Evolutionary conservation across 306 rosid genomes (phyloP).

Genomic region (Delonix regia): DNA sequence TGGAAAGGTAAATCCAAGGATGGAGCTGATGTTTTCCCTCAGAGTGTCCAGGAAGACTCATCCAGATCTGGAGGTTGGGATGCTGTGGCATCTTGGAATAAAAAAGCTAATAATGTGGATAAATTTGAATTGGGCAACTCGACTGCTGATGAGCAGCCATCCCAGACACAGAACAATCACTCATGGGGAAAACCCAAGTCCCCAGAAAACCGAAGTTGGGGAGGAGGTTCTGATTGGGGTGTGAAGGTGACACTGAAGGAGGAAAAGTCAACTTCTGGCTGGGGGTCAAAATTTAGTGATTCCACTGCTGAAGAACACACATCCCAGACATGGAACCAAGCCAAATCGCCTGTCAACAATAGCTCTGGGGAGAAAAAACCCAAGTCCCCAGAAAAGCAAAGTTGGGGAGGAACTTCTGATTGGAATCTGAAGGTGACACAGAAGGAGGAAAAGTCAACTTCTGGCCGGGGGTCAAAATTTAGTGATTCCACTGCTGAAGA

Average conservation of each 20-base stretch:
- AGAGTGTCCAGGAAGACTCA: slow-evolving; percentile 18
- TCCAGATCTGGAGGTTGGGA: slow-evolving; percentile 38
- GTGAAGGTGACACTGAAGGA: too few species aligned
- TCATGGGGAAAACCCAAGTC: not conserved
- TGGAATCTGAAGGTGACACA: slow-evolving; percentile 34
- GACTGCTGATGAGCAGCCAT: too few species aligned
- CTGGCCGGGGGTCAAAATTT: not conserved
- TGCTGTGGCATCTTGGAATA: slow-evolving; percentile 18
- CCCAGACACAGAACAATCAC: not conserved
- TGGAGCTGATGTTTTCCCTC: slow-evolving; percentile 2
- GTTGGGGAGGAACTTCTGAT: slow-evolving; percentile 7
- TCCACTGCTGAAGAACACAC: not conserved
- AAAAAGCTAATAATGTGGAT: slow-evolving; percentile 28
- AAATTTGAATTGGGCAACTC: not conserved
- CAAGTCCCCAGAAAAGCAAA: not conserved
- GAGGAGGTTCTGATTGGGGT: not conserved
- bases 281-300: not conserved
- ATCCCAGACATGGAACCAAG: not conserved
- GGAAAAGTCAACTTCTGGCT: not conserved
- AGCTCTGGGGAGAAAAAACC: not conserved
- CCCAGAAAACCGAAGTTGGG: not conserved
- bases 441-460: slow-evolving; percentile 18
- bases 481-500: not conserved
- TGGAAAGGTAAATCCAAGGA: slow-evolving; percentile 7
- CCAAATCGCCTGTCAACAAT: not conserved